Conservation (phyloP, 164 flowering plant species). For the Chimonanthus praecox region DNA sequence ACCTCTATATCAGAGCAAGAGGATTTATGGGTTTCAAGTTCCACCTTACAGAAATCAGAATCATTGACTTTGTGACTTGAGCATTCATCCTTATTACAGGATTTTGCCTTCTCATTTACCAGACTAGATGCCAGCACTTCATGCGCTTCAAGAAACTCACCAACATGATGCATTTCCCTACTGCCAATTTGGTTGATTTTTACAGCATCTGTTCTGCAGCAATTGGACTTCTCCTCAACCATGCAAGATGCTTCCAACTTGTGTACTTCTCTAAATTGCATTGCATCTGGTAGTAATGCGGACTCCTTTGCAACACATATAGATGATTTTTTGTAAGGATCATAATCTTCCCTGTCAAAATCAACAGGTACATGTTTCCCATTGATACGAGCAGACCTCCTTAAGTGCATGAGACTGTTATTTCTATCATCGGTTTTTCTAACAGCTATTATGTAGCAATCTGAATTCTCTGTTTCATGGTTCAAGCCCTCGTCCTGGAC, state of each 20-base stretch:
- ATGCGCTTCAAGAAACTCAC: background rate
- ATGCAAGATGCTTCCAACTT: background rate
- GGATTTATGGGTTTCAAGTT: background rate
- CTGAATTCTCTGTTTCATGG: slow-evolving; percentile 2
- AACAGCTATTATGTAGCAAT: background rate
- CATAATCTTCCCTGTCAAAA: background rate
- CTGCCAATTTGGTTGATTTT: no score
- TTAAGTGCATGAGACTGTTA: background rate
- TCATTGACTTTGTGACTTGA: slow-evolving; percentile 3
- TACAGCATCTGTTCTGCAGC: slow-evolving; percentile 2
- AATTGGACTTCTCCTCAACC: slow-evolving; percentile 6
- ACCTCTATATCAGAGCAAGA: background rate
- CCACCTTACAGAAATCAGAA: background rate
- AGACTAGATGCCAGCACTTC: background rate
- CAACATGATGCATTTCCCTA: no score
- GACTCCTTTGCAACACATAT: background rate
- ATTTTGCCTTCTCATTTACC: slow-evolving; percentile 9
- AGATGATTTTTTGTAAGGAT: background rate
- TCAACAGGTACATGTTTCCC: slow-evolving; percentile 2
- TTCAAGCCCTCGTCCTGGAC: slow-evolving; percentile 7
- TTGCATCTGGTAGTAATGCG: background rate
- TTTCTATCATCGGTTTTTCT: background rate
- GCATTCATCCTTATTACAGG: slow-evolving; percentile 7
- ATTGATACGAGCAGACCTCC: slow-evolving; percentile 7
- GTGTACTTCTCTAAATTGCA: background rate